These are phyloP conservation scores for Mucor piriformis DNA, from an alignment of 371 early-diverging fungal genomes.

Conservation along the genomic window DNA sequence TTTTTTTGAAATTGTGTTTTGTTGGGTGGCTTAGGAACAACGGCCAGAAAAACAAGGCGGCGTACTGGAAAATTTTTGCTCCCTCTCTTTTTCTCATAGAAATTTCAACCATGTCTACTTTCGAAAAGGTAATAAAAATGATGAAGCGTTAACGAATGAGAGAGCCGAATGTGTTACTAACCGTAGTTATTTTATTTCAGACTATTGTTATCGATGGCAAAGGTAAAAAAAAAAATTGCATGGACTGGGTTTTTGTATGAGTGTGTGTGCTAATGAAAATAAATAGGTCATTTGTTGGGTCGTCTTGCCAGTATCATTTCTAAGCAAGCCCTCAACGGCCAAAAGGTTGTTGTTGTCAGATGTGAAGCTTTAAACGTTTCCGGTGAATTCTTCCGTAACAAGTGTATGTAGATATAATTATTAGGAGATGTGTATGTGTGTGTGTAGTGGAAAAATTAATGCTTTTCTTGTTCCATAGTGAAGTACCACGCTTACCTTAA, in stretches of 20 bases:
- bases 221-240: conserved; percentile 41
- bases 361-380: conserved; percentile 98
- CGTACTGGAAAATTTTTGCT: conserved; percentile 23
- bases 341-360: conserved; percentile 97
- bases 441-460: no score
- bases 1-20: background rate
- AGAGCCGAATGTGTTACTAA: background rate
- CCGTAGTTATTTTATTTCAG: conserved; percentile 43
- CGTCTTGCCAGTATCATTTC: conserved; percentile 98
- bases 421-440: no score
- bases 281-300: conserved; percentile 99
- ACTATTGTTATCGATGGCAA: conserved; percentile 99
- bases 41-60: background rate
- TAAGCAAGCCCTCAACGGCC: conserved; percentile 98
- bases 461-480: no score
- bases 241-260: background rate
- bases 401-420: conserved; percentile 73
- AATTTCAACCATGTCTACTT: conserved; percentile 26
- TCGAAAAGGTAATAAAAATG: conserved; percentile 24
- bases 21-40: background rate
- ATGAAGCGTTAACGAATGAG: background rate
- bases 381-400: conserved; percentile 99
- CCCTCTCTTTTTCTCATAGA: conserved; percentile 25
- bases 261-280: conserved; percentile 72
- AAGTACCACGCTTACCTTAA: conserved; percentile 97